A percentile compares a stretch with the other conserved stretches of the same genome.
Conservation (phyloP, 192 early-diverging fungal genomes). For the Entophlyctis luteolus region DNA sequence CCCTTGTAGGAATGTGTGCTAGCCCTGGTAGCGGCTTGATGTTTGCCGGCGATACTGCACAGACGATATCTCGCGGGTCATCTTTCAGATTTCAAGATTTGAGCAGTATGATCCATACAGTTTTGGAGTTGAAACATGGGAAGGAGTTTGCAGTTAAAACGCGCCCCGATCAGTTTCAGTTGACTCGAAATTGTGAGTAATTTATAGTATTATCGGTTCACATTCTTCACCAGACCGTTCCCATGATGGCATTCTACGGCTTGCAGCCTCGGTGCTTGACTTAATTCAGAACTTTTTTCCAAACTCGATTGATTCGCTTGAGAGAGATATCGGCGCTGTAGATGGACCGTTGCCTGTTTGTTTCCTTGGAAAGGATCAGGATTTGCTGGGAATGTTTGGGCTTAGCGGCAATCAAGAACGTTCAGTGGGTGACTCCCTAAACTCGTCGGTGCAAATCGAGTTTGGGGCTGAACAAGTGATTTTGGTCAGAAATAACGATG, state of each 20-base stretch:
- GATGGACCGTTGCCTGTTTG: slow-evolving; percentile 19
- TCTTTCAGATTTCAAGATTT: slow-evolving; percentile 5
- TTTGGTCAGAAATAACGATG: slow-evolving; percentile 10
- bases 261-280: slow-evolving; percentile 21
- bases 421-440: background rate
- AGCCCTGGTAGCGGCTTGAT: slow-evolving; percentile 10
- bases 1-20: slow-evolving; percentile 5
- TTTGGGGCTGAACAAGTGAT: slow-evolving; percentile 24
- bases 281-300: slow-evolving; percentile 16
- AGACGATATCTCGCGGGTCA: slow-evolving; percentile 14
- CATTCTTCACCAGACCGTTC: slow-evolving; percentile 13
- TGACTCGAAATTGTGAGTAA: slow-evolving; percentile 1
- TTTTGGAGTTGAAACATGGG: background rate
- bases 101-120: background rate
- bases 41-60: slow-evolving; percentile 24
- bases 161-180: background rate
- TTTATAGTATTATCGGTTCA: background rate
- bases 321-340: slow-evolving; percentile 7
- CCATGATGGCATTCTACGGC: slow-evolving; percentile 17
- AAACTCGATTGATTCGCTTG: slow-evolving; percentile 5
- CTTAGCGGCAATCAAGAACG: background rate
- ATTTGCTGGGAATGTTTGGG: background rate
- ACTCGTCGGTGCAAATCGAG: no score
- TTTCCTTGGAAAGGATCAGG: background rate
- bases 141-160: background rate